Conservation (phyloP, 1,139 yeast genomes). For the Citeromyces hawaiiensis region DNA sequence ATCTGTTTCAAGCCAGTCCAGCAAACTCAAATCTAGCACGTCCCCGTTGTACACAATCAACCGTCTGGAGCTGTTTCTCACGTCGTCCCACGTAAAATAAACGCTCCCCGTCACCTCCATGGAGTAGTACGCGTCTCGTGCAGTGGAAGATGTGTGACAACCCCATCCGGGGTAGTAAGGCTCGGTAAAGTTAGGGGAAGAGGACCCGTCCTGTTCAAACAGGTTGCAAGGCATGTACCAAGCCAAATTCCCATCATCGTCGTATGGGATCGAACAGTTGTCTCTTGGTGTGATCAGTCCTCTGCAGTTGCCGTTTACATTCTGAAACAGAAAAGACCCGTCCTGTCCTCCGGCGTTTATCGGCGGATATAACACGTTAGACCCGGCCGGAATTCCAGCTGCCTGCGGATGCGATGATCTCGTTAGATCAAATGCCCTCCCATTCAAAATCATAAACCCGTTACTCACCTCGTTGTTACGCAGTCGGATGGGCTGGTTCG, state of each 20-base stretch:
- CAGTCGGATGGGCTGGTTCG: slow-evolving; percentile 33
- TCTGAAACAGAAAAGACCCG: slow-evolving; percentile 82
- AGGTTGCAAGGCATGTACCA: slow-evolving; percentile 95
- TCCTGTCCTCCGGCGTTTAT: slow-evolving; percentile 82
- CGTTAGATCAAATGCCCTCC: slow-evolving; percentile 64
- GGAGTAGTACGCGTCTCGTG: slow-evolving; percentile 55
- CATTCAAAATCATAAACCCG: slow-evolving; percentile 67
- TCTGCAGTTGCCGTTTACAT: slow-evolving; percentile 89
- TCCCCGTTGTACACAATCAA: slow-evolving; percentile 80
- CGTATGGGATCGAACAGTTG: slow-evolving; percentile 57
- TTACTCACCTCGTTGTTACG: slow-evolving; percentile 41
- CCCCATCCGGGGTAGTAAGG: slow-evolving; percentile 75
- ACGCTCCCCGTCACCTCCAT: slow-evolving; percentile 61
- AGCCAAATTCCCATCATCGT: slow-evolving; percentile 47
- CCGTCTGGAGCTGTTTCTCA: slow-evolving; percentile 56
- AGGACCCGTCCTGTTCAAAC: slow-evolving; percentile 56
- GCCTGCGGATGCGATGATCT: slow-evolving; percentile 69
- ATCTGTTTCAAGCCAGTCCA: slow-evolving; percentile 59
- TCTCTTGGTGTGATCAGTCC: slow-evolving; percentile 65
- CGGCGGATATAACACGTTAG: slow-evolving; percentile 75
- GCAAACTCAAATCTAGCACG: slow-evolving; percentile 67
- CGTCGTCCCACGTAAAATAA: slow-evolving; percentile 83
- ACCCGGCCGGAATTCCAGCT: slow-evolving; percentile 54
- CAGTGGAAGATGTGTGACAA: slow-evolving; percentile 67
- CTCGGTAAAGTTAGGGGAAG: slow-evolving; percentile 45